A percentile compares a stretch with the other conserved stretches of the same genome.
phyloP scores from a whole-genome alignment of 2,329 filamentous ascomycete genomes.

The Cercospora zeae-maydis region DNA sequence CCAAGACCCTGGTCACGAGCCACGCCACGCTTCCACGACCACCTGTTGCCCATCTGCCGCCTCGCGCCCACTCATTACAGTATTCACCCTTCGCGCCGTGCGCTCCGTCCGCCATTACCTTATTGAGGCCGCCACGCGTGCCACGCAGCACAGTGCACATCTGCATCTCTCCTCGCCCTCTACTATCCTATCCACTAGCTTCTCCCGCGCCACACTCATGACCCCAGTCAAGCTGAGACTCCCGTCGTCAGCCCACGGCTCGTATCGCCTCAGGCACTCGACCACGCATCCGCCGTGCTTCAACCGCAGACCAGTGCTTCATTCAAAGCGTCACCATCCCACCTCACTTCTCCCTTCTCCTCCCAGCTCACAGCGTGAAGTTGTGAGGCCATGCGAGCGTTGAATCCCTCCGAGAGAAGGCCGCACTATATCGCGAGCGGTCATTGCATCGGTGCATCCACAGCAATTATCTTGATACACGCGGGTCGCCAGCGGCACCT shows the following conservation, averaged over 20 bases:
- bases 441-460: background rate
- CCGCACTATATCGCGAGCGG: background rate
- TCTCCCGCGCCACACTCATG: background rate
- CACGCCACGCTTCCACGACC: background rate
- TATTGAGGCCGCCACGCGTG: background rate
- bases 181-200: background rate
- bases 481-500: background rate
- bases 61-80: background rate
- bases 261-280: background rate
- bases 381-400: background rate
- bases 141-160: background rate
- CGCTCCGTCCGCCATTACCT: too few relatives aligned
- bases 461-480: background rate
- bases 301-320: conserved; percentile 2
- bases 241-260: background rate
- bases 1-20: background rate
- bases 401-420: background rate
- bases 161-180: background rate
- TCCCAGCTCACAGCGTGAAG: too few relatives aligned
- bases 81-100: background rate
- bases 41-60: background rate
- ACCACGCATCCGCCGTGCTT: background rate
- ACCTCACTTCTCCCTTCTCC: too few relatives aligned
- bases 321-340: background rate
- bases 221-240: background rate